phyloP scores from a whole-genome alignment of 495 filamentous ascomycete genomes.

The Aspergillus ostianus region DNA sequence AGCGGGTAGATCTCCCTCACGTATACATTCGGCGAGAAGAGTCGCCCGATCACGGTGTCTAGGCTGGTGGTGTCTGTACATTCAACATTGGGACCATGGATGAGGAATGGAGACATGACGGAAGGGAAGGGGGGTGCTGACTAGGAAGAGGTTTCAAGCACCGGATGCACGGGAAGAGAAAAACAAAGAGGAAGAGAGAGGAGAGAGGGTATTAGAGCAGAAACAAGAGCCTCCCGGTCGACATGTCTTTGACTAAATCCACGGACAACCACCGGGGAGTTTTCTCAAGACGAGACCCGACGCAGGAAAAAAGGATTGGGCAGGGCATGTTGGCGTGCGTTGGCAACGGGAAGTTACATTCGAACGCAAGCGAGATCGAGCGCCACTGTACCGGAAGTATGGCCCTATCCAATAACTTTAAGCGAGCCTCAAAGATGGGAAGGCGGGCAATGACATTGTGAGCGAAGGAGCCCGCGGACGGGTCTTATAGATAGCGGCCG shows the following conservation, averaged over 20 bases:
- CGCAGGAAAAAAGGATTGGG: neutral
- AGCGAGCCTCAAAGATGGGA: neutral
- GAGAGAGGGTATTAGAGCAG: neutral
- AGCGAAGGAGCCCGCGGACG: neutral
- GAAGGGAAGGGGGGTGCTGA: neutral
- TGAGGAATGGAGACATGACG: constrained; percentile 20
- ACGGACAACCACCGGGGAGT: no score
- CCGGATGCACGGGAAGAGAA: neutral
- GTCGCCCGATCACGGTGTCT: constrained; percentile 41
- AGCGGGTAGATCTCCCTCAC: constrained; percentile 47
- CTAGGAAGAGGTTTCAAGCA: neutral
- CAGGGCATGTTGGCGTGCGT: neutral
- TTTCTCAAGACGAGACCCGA: neutral
- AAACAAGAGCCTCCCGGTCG: neutral
- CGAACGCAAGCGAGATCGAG: neutral
- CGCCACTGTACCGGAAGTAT: neutral
- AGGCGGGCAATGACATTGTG: constrained; percentile 6
- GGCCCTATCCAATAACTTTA: constrained; percentile 1
- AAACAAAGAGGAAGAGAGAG: neutral
- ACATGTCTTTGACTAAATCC: neutral
- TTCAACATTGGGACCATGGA: constrained; percentile 17
- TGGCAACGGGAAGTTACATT: neutral
- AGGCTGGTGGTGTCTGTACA: constrained; percentile 26
- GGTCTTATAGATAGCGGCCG: neutral
- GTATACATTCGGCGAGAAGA: constrained; percentile 38